These are phyloP conservation scores for Trypanosoma lewisi DNA, from an alignment of 208 protist species.

Conservation along the genomic window DNA sequence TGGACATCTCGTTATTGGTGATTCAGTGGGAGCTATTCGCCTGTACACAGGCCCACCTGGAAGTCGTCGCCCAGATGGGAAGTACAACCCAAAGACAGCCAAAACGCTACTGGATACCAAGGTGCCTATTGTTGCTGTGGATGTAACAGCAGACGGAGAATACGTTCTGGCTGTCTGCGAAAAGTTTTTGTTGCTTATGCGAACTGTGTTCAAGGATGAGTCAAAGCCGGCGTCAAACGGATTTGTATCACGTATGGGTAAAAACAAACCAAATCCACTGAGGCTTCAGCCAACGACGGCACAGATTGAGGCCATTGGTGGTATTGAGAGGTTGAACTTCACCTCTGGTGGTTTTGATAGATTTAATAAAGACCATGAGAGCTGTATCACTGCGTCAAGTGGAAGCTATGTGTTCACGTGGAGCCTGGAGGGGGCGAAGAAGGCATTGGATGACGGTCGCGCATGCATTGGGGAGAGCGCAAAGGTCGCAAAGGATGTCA, in stretches of 20 bases:
- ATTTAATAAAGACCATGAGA: conserved; percentile 30
- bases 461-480: conserved; percentile 19
- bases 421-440: conserved; percentile 41
- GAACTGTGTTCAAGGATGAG: conserved; percentile 43
- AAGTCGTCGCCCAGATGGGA: conserved; percentile 35
- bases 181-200: conserved; percentile 43
- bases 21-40: conserved; percentile 47
- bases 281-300: conserved; percentile 39
- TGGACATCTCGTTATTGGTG: conserved; percentile 61
- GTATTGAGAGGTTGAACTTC: conserved; percentile 39
- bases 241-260: conserved; percentile 50
- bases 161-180: conserved; percentile 54
- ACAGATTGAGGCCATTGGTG: conserved; percentile 43
- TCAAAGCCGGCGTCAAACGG: conserved; percentile 29
- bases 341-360: conserved; percentile 44
- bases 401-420: conserved; percentile 49
- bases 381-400: conserved; percentile 52
- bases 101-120: conserved; percentile 61
- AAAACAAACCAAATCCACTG: conserved; percentile 47
- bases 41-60: conserved; percentile 63
- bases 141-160: conserved; percentile 56
- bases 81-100: conserved; percentile 50
- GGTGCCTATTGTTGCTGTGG: conserved; percentile 48
- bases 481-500: conserved; percentile 6
- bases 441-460: conserved; percentile 38